phyloP scores from a whole-genome alignment of 495 filamentous ascomycete genomes.

The Penicillium coffeae region DNA sequence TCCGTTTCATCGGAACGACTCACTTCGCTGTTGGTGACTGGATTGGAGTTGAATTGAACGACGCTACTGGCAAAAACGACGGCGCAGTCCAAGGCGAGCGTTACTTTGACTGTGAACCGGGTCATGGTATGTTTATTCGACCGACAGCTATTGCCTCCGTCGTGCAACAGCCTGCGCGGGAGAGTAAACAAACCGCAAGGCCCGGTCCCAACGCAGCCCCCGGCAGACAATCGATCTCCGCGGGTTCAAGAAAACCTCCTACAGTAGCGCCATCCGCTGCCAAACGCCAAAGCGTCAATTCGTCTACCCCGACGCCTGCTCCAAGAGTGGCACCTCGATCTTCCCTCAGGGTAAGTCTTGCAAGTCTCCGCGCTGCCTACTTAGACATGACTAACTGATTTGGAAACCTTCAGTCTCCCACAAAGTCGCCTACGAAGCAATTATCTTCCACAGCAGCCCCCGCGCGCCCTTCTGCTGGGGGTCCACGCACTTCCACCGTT shows the following conservation, averaged over 20 bases:
- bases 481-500: conserved; percentile 41
- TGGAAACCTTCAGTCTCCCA: conserved; percentile 56
- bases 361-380: neutral
- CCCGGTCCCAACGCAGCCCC: conserved; percentile 20
- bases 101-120: conserved; percentile 82
- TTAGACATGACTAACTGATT: conserved; percentile 2
- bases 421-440: conserved; percentile 78
- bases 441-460: conserved; percentile 54
- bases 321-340: conserved; percentile 46
- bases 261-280: conserved; percentile 46
- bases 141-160: conserved; percentile 56
- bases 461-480: conserved; percentile 45
- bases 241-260: conserved; percentile 34
- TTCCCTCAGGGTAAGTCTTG: conserved; percentile 55
- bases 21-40: conserved; percentile 79
- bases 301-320: conserved; percentile 61
- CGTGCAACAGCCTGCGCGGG: conserved; percentile 52
- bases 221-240: conserved; percentile 31
- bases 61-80: conserved; percentile 88
- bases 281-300: conserved; percentile 65
- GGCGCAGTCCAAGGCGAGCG: conserved; percentile 82
- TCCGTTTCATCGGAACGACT: conserved; percentile 78
- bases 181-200: conserved; percentile 34
- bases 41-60: conserved; percentile 86
- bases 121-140: conserved; percentile 85